Base-by-base conservation (phyloP, 75 land plant genomes). In the Ceratopteris richardii region DNA sequence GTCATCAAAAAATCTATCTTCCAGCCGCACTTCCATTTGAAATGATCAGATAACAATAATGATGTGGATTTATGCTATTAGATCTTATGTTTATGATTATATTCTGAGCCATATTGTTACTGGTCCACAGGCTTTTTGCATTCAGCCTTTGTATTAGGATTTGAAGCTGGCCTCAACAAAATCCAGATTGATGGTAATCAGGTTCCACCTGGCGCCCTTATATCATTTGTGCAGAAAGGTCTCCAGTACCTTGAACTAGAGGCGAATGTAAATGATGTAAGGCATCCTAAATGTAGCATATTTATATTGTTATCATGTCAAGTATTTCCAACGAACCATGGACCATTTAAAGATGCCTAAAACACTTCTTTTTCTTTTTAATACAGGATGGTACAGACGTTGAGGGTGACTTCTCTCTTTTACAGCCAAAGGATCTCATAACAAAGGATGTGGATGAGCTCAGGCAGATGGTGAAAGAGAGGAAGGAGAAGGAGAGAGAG, bases 221-320 rank as follows among this genome's bases (percentile, higher is more conserved):
- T 94, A 22, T 86, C 87, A n/a, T 77, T 90, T 60, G 84, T 94
- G 19, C 98, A 94, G 31, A 94, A 90, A 50, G 98, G 98, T 19
- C 68, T 94, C 40, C 91, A 74, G 66, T 74, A 74, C 21, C 44
- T 59, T 59, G 98, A 94, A 68, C 54, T 94, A 69, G 98, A 94
- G 70, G 98, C 91, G 28, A 94, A 94, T 57, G 39, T 86, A 58
- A 80, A 67, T 58, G 82, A 76, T 72, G 94, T 88, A 56, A 72
- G 80, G 21, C 37, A 4, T 33, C 37, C 9, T n/a, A n/a, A n/a
- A n/a, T n/a, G n/a, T n/a, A n/a, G n/a, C n/a, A n/a, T 22, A 57
- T 11, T 31, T 29, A 48, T 31, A n/a, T 51, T 29, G 12, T 26
- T 39, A n/a, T n/a, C n/a, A n/a, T n/a, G n/a, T n/a, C n/a, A n/a